Conservation (phyloP, 2,329 filamentous ascomycete genomes). For the Pyrenophora graminea region DNA sequence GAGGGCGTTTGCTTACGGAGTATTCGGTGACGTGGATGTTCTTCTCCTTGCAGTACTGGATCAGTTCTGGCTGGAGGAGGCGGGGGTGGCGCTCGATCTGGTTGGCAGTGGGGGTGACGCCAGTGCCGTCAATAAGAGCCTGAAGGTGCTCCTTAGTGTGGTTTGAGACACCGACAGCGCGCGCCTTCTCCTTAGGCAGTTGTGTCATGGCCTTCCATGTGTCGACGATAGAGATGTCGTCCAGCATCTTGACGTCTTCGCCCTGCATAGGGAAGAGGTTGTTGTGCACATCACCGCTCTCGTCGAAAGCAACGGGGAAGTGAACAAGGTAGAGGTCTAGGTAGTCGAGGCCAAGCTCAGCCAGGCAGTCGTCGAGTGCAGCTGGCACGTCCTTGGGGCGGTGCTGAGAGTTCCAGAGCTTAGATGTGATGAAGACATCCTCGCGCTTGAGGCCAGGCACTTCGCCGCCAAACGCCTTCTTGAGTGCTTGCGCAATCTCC, state of each 20-base stretch:
- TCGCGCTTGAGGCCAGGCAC: constrained; percentile 55
- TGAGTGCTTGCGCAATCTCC: constrained; percentile 33
- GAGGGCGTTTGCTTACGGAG: constrained; percentile 19
- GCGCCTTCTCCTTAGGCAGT: constrained; percentile 41
- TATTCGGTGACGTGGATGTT: constrained; percentile 40
- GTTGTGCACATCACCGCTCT: constrained; percentile 47
- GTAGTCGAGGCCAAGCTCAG: constrained; percentile 81
- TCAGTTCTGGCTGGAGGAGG: constrained; percentile 34
- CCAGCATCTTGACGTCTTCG: constrained; percentile 29
- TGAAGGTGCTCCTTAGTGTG: constrained; percentile 51
- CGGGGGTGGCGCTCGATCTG: constrained; percentile 40
- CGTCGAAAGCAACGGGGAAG: constrained; percentile 62
- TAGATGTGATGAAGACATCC: constrained; percentile 61
- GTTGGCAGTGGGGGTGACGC: constrained; percentile 34
- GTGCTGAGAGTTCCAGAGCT: constrained; percentile 91
- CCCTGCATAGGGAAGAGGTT: constrained; percentile 32
- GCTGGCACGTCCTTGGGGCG: constrained; percentile 66
- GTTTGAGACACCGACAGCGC: constrained; percentile 38
- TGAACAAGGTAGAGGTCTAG: constrained; percentile 86
- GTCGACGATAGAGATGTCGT: constrained; percentile 62
- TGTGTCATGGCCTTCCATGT: constrained; percentile 48
- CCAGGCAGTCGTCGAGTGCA: constrained; percentile 73
- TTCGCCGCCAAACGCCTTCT: constrained; percentile 44
- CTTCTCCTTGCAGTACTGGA: constrained; percentile 37
- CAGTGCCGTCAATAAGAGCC: constrained; percentile 55